A percentile compares a stretch with the other conserved stretches of the same genome.
These are phyloP conservation scores for Macrolepiota fuliginosa DNA, from an alignment of 768 basidiomycete genomes.

Conservation along the genomic window DNA sequence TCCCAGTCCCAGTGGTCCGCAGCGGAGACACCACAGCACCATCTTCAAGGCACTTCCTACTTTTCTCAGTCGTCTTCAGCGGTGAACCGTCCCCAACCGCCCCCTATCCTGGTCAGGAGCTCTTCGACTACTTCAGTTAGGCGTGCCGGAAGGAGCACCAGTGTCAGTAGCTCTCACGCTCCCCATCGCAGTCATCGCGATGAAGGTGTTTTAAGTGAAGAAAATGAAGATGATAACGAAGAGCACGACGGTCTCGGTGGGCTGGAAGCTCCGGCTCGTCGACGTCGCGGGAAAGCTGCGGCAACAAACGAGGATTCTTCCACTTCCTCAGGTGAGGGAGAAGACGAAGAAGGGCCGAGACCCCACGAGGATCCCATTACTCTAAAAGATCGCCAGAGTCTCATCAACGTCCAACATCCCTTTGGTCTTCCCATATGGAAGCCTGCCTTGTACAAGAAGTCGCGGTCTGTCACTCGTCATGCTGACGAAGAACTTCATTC, in stretches of 20 bases:
- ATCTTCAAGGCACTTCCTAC: conserved; percentile 70
- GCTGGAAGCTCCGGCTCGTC: conserved; percentile 9
- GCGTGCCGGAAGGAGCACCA: conserved; percentile 54
- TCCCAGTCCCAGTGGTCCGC: conserved; percentile 65
- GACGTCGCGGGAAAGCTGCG: conserved; percentile 43
- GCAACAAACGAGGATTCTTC: conserved; percentile 29
- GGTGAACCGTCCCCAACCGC: conserved; percentile 44
- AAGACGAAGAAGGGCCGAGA: conserved; percentile 29
- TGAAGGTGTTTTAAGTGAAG: conserved; percentile 49
- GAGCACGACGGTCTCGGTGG: conserved; percentile 18
- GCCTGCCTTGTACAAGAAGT: conserved; percentile 97
- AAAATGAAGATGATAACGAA: conserved; percentile 45
- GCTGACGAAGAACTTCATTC: conserved; percentile 94
- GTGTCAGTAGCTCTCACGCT: conserved; percentile 56
- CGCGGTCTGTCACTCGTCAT: conserved; percentile 91
- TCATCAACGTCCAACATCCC: conserved; percentile 98
- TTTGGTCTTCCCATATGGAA: conserved; percentile 99
- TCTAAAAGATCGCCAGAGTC: conserved; percentile 91
- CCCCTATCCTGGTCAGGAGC: conserved; percentile 44
- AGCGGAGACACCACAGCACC: conserved; percentile 58
- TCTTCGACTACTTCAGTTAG: conserved; percentile 51
- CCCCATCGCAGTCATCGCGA: conserved; percentile 44
- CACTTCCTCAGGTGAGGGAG: conserved; percentile 38
- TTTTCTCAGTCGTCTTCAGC: conserved; percentile 45
- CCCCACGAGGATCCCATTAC: conserved; percentile 77